Percentiles rank a stretch among this genome's conserved stretches.
phyloP scores from a whole-genome alignment of 139 green algal species.

The Chara braunii region DNA sequence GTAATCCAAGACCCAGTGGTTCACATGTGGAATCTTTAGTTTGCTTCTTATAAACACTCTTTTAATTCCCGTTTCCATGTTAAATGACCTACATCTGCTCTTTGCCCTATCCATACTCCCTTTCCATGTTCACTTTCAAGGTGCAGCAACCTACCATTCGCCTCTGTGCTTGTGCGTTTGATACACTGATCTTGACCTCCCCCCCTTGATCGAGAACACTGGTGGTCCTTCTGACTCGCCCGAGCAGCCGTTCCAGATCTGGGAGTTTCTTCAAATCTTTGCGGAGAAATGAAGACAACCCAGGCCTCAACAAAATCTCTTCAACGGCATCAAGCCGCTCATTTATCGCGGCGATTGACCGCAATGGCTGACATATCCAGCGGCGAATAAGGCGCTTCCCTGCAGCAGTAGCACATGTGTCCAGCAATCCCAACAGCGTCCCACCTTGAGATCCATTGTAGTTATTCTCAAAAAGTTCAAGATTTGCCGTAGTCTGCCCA shows the following conservation, averaged over 20 bases:
- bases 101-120: no score
- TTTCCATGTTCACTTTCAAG: no score
- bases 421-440: constrained; percentile 72
- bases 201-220: no score
- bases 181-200: no score
- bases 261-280: constrained; percentile 45
- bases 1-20: no score
- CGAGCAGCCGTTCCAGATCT: constrained; percentile 82
- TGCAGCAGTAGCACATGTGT: constrained; percentile 76
- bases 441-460: constrained; percentile 55
- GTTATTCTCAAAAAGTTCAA: constrained; percentile 84
- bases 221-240: constrained; percentile 55
- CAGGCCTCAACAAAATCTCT: constrained; percentile 21
- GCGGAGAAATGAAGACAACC: constrained; percentile 50
- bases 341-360: constrained; percentile 55
- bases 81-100: no score
- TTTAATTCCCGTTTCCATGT: no score
- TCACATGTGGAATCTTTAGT: no score
- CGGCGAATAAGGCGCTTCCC: constrained; percentile 72
- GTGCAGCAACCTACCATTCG: no score
- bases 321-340: constrained; percentile 47
- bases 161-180: no score
- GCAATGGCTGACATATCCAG: constrained; percentile 83
- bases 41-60: no score
- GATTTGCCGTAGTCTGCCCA: constrained; percentile 78